phyloP scores from a whole-genome alignment of 805 yeast genomes.

The Torulaspora franciscae region DNA sequence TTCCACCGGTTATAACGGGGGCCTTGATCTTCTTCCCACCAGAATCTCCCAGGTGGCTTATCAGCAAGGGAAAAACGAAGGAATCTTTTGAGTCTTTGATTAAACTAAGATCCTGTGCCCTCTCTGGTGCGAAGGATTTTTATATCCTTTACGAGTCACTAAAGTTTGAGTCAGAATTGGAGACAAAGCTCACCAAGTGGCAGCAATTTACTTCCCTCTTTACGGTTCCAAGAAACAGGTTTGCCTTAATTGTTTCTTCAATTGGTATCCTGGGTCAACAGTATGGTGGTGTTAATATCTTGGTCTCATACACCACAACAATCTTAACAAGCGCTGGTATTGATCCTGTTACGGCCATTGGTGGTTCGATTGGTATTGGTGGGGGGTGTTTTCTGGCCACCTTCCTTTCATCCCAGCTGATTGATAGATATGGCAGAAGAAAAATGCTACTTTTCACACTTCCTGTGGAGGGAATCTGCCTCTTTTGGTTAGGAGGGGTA shows the following conservation, averaged over 20 bases:
- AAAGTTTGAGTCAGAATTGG: slow-evolving; percentile 37
- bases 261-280: slow-evolving; percentile 66
- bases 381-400: slow-evolving; percentile 59
- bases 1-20: slow-evolving; percentile 46
- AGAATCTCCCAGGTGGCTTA: slow-evolving; percentile 70
- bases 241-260: slow-evolving; percentile 58
- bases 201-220: slow-evolving; percentile 50
- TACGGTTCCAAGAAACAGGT: slow-evolving; percentile 45
- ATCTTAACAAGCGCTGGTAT: slow-evolving; percentile 50
- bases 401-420: slow-evolving; percentile 50
- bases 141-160: slow-evolving; percentile 31
- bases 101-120: slow-evolving; percentile 41
- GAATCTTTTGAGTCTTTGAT: slow-evolving; percentile 48
- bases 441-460: slow-evolving; percentile 51
- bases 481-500: slow-evolving; percentile 49
- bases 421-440: slow-evolving; percentile 67
- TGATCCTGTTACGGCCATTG: slow-evolving; percentile 46
- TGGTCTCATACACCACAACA: slow-evolving; percentile 58
- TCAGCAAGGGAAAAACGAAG: slow-evolving; percentile 45
- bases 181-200: slow-evolving; percentile 46
- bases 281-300: slow-evolving; percentile 66
- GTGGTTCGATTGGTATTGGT: slow-evolving; percentile 50
- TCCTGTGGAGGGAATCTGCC: slow-evolving; percentile 54
- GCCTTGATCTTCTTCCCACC: slow-evolving; percentile 44
- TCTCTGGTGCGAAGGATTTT: slow-evolving; percentile 51